Evolutionary conservation across 495 filamentous ascomycete genomes (phyloP), one percentile per base, ranked within the genome.

Genomic region (Immersiella caudata): DNA sequence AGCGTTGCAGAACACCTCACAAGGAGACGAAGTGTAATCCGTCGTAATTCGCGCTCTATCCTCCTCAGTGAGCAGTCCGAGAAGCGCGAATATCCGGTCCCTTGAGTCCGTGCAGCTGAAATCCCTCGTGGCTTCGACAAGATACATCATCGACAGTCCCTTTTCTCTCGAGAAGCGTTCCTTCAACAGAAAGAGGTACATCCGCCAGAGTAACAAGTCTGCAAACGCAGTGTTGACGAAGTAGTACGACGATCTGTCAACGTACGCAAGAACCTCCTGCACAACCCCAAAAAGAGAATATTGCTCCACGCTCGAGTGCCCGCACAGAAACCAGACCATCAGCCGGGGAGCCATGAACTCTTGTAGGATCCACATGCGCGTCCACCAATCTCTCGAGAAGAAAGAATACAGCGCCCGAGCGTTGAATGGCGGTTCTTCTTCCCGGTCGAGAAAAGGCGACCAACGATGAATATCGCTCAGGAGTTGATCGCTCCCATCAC

Each of bases 361-460:
- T 40, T 62, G 59, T 62, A 49, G 22, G 3, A 62, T 40, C 59
- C 59, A 62, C 59, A 62, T 62, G 27, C 59, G 59, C 18, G 21
- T 22, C 0, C n/a, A 62, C 59, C 59, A 62, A 0, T 33, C 27
- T 35, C 59, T 40, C 2, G 2, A 7, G 2, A 62, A n/a, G 35
- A 46, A 49, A 33, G 33, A 20, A 6, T 59, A 18, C 14, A 33
- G 55, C 14, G 7, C 55, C 55, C 8, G 6, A 59, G 22, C 4
- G 7, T 6, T 6, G 55, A 26, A 59, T 59, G 6, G 22, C 55
- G 9, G 2, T 8, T 36, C 6, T 12, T 36, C 33, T 5, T 12
- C 33, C 33, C 6, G 12, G 33, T 36, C 33, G 12, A 12, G 12
- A 12, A 12, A 36, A 12, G 33, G 33, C 33, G 33, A 36, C 6